Evolutionary conservation across 2,329 filamentous ascomycete genomes (phyloP), one percentile per base, ranked within the genome.

Genomic region (Aspergillus felis): DNA sequence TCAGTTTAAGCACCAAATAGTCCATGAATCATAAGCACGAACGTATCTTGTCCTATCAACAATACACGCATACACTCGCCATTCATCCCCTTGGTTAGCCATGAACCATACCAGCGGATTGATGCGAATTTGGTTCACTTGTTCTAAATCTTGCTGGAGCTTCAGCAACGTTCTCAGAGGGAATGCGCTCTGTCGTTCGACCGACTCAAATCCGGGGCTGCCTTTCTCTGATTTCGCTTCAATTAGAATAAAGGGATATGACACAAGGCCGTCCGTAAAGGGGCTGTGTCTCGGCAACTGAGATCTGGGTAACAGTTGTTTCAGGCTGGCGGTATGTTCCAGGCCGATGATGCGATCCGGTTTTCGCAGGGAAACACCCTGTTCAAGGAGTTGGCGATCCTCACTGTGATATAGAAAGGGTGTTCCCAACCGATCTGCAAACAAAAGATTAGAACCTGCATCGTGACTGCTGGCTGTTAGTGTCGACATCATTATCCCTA

Each of bases 211-310:
- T 20, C 58, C 60, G 32, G 32, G 50, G 12, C 53, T 47, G 25
- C 44, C 57, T 28, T 59, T 51, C 51, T 61, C 65, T 0, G 61
- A 54, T 48, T 68, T 69, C 12, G 67, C 65, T 60, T 69, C 67
- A 25, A 67, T 28, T 4, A 69, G 55, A 25, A 69, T 55, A 54
- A 56, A 59, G 27, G 54, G 57, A 56, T 57, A 61, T 38, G 53
- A 47, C 44, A 50, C 22, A 14, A n/a, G 20, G n/a, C 28, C 29
- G n/a, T 44, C 35, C 14, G 10, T 9, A 10, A 17, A 14, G 6
- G 41, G 44, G 25, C 53, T 55, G 46, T 42, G 41, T 7, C 5
- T 27, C 3, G 44, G 6, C 7, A 14, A 8, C 27, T 48, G 20
- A 14, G 14, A 29, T 12, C 22, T 38, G 25, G 17, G 10, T 10